Evolutionary conservation across 805 yeast genomes (phyloP), one percentile per base, ranked within the genome.

Genomic region (Blastobotrys muscicola): DNA sequence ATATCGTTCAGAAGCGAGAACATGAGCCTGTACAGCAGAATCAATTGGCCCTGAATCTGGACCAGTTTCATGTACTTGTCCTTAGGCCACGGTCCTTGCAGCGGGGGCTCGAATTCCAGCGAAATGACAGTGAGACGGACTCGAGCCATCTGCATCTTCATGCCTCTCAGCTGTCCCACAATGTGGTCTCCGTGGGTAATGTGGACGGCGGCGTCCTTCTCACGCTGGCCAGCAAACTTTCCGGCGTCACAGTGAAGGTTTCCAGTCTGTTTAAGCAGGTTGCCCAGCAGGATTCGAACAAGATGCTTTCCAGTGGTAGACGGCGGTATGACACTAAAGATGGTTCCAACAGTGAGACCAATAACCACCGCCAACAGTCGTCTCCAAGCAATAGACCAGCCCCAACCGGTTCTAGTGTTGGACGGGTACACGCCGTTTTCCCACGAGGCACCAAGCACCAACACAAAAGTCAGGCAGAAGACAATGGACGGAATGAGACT

Each of bases 371-470:
- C 55, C 3, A 57, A 58, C 32, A 59, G 58, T 10, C 66, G 52
- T n/a, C 59, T 46, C 62, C 64, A 61, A 1, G 66, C 66, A 12
- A 56, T 56, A 0, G 46, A 45, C 42, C 49, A 61, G 2, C 68
- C 68, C 3, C 45, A 39, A 1, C 55, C 59, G 7, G 57, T 48
- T 10, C 31, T 46, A 8, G 47, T 47, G 0, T 51, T 49, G 0
- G 47, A 38, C 2, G 56, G 50, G 9, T 36, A 13, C 14, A 53
- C 54, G 6, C 46, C 49, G 3, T 50, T 47, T 14, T 48, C 50
- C 61, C 65, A 63, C 33, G 64, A 58, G 33, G 57, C 50, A 5
- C 64, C 66, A 3, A 55, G 40, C 7, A 61, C 62, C 8, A 63
- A 43, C 2, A 56, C 52, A 1, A 51, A 48, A 1, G 65, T 55